Conservation (phyloP, 495 filamentous ascomycete genomes). For the Tuber magnatum region DNA sequence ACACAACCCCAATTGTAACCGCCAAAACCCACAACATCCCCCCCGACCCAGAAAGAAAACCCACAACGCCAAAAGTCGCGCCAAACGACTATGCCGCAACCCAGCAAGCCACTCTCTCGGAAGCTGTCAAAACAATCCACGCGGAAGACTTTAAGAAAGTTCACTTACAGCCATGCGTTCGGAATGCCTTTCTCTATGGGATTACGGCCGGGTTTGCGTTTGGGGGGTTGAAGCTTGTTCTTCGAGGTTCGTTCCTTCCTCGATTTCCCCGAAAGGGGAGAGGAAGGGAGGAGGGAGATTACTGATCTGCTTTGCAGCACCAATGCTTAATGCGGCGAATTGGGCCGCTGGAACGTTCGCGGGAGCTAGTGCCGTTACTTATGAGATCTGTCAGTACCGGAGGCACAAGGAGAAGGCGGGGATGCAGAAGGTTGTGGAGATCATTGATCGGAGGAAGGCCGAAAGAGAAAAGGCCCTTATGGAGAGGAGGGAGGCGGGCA, state of each 20-base stretch:
- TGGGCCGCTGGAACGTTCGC: conserved; percentile 77
- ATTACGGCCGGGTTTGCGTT: conserved; percentile 69
- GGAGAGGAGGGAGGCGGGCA: conserved; percentile 43
- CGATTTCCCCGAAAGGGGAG: neutral
- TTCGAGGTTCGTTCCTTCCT: conserved; percentile 56
- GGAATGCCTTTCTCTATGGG: conserved; percentile 72
- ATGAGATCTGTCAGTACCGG: conserved; percentile 72
- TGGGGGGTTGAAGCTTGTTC: conserved; percentile 62
- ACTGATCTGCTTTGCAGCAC: conserved; percentile 38
- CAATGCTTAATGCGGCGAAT: conserved; percentile 58
- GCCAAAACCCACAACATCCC: conserved; percentile 6
- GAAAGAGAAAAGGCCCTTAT: conserved; percentile 55
- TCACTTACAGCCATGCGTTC: conserved; percentile 73
- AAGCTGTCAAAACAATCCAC: conserved; percentile 60
- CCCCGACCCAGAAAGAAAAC: conserved; percentile 9
- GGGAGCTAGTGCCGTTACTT: conserved; percentile 55
- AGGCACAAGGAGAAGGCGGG: conserved; percentile 65
- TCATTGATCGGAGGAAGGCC: conserved; percentile 65
- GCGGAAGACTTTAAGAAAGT: conserved; percentile 63
- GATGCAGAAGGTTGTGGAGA: conserved; percentile 70
- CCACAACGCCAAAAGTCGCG: conserved; percentile 2
- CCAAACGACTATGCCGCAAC: conserved; percentile 28
- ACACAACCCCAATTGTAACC: neutral
- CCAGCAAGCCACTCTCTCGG: conserved; percentile 47
- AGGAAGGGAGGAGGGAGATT: conserved; percentile 1